phyloP scores from a whole-genome alignment of 1,284 basidiomycete genomes.

The Ustilago hordei region DNA sequence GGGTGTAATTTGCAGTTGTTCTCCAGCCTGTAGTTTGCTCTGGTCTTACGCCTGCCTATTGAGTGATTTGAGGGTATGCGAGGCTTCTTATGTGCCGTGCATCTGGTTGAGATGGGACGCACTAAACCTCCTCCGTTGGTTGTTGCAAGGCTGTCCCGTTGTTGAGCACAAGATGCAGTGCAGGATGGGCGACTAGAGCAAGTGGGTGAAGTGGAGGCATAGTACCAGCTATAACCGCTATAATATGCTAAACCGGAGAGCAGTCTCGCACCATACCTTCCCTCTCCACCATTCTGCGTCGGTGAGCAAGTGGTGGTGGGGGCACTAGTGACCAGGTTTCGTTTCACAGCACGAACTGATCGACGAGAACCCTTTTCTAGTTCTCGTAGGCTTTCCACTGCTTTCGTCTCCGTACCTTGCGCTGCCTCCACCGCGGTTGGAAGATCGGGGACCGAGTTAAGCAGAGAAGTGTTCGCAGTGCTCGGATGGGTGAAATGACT shows the following conservation, averaged over 20 bases:
- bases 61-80: conserved; percentile 28
- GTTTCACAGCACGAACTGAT: conserved; percentile 11
- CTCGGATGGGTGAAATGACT: conserved; percentile 11
- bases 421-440: conserved; percentile 1
- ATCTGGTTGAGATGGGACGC: neutral
- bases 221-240: conserved; percentile 31
- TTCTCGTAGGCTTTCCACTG: conserved; percentile 23
- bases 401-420: conserved; percentile 7
- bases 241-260: conserved; percentile 32
- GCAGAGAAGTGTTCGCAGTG: conserved; percentile 18
- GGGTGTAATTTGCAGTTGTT: conserved; percentile 46
- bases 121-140: neutral
- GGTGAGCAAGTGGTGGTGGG: neutral
- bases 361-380: conserved; percentile 18
- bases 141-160: neutral
- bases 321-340: conserved; percentile 15
- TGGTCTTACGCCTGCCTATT: conserved; percentile 17
- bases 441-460: neutral
- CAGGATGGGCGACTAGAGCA: no score
- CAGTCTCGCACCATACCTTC: conserved; percentile 19
- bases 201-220: neutral
- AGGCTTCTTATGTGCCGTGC: neutral
- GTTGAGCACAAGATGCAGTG: no score
- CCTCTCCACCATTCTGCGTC: neutral
- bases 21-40: conserved; percentile 40